These are phyloP conservation scores for Pleurotus eryngii DNA, from an alignment of 768 basidiomycete genomes.

Conservation along the genomic window DNA sequence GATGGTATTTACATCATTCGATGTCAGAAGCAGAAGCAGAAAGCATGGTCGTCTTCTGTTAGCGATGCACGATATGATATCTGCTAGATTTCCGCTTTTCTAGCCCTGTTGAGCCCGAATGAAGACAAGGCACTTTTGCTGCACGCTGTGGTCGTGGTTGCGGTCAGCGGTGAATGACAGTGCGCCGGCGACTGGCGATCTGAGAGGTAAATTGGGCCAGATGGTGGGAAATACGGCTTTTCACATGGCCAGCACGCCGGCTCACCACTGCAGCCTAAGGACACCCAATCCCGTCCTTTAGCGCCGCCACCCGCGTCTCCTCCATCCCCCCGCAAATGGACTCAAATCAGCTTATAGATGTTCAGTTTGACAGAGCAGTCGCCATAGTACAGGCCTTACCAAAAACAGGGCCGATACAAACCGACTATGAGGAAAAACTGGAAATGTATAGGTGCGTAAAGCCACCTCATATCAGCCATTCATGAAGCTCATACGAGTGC, in stretches of 20 bases:
- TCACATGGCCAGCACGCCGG: slow-evolving; percentile 3
- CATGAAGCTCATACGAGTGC: neutral
- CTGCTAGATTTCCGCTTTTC: neutral
- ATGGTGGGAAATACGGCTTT: neutral
- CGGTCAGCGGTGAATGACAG: neutral
- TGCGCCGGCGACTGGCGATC: neutral
- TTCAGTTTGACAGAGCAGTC: slow-evolving; percentile 91
- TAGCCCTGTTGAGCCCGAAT: neutral
- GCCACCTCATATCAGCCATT: neutral
- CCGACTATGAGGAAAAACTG: slow-evolving; percentile 92
- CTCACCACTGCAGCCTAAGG: neutral
- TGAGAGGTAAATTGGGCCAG: neutral
- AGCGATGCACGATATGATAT: neutral
- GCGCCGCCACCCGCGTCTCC: neutral
- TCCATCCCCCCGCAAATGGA: slow-evolving; percentile 39
- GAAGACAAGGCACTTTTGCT: neutral
- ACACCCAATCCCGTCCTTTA: neutral
- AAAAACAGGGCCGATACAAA: slow-evolving; percentile 93
- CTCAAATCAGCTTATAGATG: slow-evolving; percentile 65
- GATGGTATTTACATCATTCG: neutral
- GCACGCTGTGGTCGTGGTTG: neutral
- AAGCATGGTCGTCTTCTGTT: too few relatives aligned
- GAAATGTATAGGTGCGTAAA: slow-evolving; percentile 79
- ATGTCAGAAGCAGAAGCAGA: neutral
- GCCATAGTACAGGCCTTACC: slow-evolving; percentile 91